phyloP scores from a whole-genome alignment of 805 yeast genomes.

The Metschnikowia cubensis region DNA sequence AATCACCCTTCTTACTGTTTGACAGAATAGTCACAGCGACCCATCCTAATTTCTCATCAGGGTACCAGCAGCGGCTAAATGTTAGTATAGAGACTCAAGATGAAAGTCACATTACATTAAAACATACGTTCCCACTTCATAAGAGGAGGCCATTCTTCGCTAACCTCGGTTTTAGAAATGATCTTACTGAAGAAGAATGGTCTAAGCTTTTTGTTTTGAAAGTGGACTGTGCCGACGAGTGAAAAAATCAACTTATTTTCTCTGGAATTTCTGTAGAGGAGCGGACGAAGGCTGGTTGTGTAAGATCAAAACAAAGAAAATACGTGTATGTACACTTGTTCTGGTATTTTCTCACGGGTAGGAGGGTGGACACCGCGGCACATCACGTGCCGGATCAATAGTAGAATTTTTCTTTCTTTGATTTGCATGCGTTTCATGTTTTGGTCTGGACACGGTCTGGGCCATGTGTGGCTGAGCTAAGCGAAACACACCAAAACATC shows the following conservation, averaged over 20 bases:
- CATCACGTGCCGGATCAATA: constrained; percentile 6
- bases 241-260: not conserved
- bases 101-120: not conserved
- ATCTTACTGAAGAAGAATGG: not conserved
- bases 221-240: constrained; percentile 1
- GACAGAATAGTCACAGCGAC: constrained; percentile 59
- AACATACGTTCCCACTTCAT: constrained; percentile 39
- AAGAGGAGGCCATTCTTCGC: constrained; percentile 18
- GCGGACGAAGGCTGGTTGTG: not conserved
- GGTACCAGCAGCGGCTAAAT: constrained; percentile 67
- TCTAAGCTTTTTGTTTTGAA: not conserved
- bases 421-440: constrained; percentile 4
- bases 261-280: not conserved
- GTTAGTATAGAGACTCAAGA: constrained; percentile 4
- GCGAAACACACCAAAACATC: not conserved
- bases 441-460: constrained; percentile 1
- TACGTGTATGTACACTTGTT: constrained; percentile 13
- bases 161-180: not conserved
- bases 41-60: constrained; percentile 73
- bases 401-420: constrained; percentile 2
- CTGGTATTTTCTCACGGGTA: constrained; percentile 9
- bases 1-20: constrained; percentile 38
- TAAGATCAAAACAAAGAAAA: constrained; percentile 6
- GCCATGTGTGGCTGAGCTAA: not conserved
- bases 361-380: constrained; percentile 15